Evolutionary conservation across 2,329 filamentous ascomycete species (phyloP).

Genomic region (Periconia macrospinosa): DNA sequence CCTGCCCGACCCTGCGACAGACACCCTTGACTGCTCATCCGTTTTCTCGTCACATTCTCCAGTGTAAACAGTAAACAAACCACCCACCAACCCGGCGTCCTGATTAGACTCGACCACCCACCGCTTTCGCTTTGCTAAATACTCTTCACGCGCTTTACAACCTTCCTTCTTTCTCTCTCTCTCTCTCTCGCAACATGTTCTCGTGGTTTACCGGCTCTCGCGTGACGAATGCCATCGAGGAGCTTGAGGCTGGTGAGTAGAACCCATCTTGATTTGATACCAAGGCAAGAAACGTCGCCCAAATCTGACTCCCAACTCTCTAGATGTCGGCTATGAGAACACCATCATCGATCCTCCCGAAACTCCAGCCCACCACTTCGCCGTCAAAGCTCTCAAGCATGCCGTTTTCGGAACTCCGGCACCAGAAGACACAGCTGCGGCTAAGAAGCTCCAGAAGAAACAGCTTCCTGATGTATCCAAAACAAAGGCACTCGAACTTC

Average conservation of each 20-base stretch:
- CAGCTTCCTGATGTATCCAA: conserved; percentile 23
- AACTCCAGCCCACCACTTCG: conserved; percentile 68
- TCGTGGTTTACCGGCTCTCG: conserved; percentile 44
- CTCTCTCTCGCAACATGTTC: conserved; percentile 29
- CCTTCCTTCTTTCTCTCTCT: neutral
- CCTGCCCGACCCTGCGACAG: neutral
- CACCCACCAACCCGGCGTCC: conserved; percentile 32
- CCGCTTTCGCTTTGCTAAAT: neutral
- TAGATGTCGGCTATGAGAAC: conserved; percentile 41
- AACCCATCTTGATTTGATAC: neutral
- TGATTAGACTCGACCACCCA: conserved; percentile 6
- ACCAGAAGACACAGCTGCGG: conserved; percentile 46
- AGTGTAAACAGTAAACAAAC: conserved; percentile 44
- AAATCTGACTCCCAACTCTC: conserved; percentile 12
- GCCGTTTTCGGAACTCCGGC: conserved; percentile 66
- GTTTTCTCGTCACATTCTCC: conserved; percentile 18
- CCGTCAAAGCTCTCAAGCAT: conserved; percentile 67
- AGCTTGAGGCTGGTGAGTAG: conserved; percentile 35
- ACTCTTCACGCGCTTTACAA: neutral
- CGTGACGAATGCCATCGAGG: conserved; percentile 41
- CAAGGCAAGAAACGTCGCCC: neutral
- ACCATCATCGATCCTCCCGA: conserved; percentile 59
- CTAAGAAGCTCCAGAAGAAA: conserved; percentile 29
- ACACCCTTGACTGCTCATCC: conserved; percentile 6
- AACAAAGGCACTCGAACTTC: conserved; percentile 19